Conservation (phyloP, 2,329 filamentous ascomycete species). For the Fusarium sp. region DNA sequence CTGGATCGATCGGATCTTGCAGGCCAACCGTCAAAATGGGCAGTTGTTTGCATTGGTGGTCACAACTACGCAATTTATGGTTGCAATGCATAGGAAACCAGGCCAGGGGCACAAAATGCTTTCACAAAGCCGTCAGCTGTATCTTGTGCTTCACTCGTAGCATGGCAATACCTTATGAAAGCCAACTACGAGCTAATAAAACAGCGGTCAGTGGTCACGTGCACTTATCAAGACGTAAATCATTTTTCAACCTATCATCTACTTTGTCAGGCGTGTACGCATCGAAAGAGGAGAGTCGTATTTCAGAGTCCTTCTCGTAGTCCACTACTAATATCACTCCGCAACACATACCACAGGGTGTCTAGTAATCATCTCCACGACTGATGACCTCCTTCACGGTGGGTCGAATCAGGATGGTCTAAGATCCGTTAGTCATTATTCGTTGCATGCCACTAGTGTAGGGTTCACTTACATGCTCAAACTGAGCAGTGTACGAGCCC, state of each 20-base stretch:
- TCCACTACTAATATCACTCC: constrained; percentile 10
- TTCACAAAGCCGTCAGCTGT: background rate
- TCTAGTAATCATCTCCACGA: constrained; percentile 86
- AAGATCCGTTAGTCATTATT: constrained; percentile 28
- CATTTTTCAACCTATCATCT: constrained; percentile 16
- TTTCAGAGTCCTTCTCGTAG: constrained; percentile 50
- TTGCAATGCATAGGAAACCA: constrained; percentile 28
- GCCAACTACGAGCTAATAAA: background rate
- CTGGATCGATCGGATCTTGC: constrained; percentile 44
- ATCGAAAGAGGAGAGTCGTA: constrained; percentile 47
- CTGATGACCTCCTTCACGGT: constrained; percentile 91
- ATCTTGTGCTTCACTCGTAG: too few species aligned
- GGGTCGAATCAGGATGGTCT: constrained; percentile 84
- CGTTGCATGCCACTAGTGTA: background rate
- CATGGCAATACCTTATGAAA: background rate
- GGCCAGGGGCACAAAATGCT: background rate
- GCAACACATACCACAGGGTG: background rate
- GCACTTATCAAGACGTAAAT: constrained; percentile 14
- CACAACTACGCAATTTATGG: constrained; percentile 10
- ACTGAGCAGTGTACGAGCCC: constrained; percentile 95
- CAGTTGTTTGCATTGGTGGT: constrained; percentile 32
- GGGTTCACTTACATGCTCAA: constrained; percentile 83
- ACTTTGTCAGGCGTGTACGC: constrained; percentile 21
- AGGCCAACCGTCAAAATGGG: constrained; percentile 13
- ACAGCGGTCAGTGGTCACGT: background rate